Conservation (phyloP, 2,329 filamentous ascomycete genomes). For the Monosporascus sp. region DNA sequence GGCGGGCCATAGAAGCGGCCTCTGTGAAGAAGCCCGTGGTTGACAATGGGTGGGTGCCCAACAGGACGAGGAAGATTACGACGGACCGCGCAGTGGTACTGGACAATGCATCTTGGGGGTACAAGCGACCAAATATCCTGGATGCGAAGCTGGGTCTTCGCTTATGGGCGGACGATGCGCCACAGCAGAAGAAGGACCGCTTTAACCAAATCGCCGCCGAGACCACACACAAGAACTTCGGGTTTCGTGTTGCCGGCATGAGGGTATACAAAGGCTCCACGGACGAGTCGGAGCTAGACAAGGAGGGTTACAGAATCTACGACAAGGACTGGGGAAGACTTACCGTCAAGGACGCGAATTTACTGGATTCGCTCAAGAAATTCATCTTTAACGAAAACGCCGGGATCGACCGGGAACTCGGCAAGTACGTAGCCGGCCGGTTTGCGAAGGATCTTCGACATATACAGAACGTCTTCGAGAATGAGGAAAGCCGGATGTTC, state of each 20-base stretch:
- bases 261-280: constrained; percentile 55
- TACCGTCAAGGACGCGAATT: constrained; percentile 47
- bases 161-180: constrained; percentile 75
- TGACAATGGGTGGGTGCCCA: constrained; percentile 41
- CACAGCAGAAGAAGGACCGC: constrained; percentile 51
- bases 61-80: constrained; percentile 56
- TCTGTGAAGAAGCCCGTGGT: constrained; percentile 11
- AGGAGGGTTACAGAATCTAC: constrained; percentile 55
- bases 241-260: constrained; percentile 64
- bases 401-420: constrained; percentile 55
- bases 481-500: constrained; percentile 59
- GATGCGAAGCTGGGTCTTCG: constrained; percentile 87
- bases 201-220: constrained; percentile 55
- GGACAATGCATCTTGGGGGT: constrained; percentile 78
- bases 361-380: constrained; percentile 48
- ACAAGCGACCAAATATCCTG: constrained; percentile 80
- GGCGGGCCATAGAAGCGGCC: constrained; percentile 8
- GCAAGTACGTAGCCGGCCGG: constrained; percentile 47
- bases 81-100: constrained; percentile 80
- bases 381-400: constrained; percentile 56
- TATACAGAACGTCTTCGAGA: constrained; percentile 49
- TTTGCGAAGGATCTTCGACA: constrained; percentile 50
- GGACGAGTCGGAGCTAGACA: constrained; percentile 44
- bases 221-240: constrained; percentile 56
- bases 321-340: constrained; percentile 59